Conservation (phyloP, 2,329 filamentous ascomycete genomes). For the Alternaria consortialis region DNA sequence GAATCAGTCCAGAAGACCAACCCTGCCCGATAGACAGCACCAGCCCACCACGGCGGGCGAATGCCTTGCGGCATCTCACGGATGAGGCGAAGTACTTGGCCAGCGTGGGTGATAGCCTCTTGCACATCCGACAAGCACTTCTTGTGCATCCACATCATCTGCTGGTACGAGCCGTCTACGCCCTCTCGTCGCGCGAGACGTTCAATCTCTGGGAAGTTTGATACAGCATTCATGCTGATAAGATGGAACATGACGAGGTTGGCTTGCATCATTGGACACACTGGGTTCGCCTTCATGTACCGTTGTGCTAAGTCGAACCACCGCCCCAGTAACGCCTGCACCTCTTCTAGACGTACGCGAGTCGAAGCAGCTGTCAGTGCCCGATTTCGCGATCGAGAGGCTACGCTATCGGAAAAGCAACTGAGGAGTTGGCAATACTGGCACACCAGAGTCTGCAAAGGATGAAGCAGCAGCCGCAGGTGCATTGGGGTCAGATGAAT, state of each 20-base stretch:
- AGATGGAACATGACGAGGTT: constrained; percentile 76
- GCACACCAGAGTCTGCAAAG: constrained; percentile 70
- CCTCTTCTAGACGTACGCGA: constrained; percentile 69
- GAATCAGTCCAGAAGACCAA: constrained; percentile 60
- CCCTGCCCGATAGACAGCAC: constrained; percentile 71
- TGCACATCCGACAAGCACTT: constrained; percentile 70
- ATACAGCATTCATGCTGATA: constrained; percentile 73
- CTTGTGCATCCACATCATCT: constrained; percentile 65
- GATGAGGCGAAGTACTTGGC: constrained; percentile 71
- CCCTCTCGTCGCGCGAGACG: constrained; percentile 69
- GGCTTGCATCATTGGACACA: constrained; percentile 68
- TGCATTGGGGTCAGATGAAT: constrained; percentile 65
- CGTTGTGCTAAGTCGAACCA: constrained; percentile 73
- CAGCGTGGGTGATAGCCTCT: constrained; percentile 72
- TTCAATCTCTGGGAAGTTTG: constrained; percentile 74
- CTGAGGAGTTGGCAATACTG: constrained; percentile 71
- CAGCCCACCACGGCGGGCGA: constrained; percentile 76
- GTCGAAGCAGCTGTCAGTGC: constrained; percentile 68
- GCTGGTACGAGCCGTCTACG: constrained; percentile 65
- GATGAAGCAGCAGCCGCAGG: constrained; percentile 73
- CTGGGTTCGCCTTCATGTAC: constrained; percentile 64
- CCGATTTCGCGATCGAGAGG: constrained; percentile 57
- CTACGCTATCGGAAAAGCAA: constrained; percentile 68
- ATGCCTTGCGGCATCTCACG: constrained; percentile 67
- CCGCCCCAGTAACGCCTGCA: constrained; percentile 68